Conservation (phyloP, 1,284 basidiomycete genomes). For the Papiliotrema fonsecae region DNA sequence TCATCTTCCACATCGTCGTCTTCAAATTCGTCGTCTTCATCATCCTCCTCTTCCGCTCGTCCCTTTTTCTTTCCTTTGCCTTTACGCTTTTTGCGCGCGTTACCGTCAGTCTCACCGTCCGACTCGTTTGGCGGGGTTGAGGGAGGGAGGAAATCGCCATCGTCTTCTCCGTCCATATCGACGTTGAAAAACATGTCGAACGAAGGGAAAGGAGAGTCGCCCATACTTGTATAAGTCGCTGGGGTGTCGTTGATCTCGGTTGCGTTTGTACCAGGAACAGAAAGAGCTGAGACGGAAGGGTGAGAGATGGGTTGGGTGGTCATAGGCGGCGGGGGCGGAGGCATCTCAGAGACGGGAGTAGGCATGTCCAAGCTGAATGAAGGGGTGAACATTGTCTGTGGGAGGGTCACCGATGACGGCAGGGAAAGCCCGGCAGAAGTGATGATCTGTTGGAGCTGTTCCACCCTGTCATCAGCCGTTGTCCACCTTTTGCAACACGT, state of each 20-base stretch:
- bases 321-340: background rate
- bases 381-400: background rate
- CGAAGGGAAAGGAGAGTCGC: slow-evolving; percentile 5
- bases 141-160: slow-evolving; percentile 32
- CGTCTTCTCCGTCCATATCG: slow-evolving; percentile 28
- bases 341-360: too few species aligned
- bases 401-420: slow-evolving; percentile 4
- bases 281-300: background rate
- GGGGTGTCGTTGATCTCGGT: background rate
- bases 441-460: slow-evolving; percentile 15
- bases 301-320: background rate
- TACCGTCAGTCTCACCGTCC: slow-evolving; percentile 14
- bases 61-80: background rate
- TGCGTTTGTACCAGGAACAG: background rate
- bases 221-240: background rate
- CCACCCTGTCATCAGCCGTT: slow-evolving; percentile 14
- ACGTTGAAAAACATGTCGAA: slow-evolving; percentile 27
- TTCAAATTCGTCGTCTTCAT: slow-evolving; percentile 25
- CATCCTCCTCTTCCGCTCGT: slow-evolving; percentile 13
- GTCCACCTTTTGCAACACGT: background rate
- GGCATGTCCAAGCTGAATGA: background rate
- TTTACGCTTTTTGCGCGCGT: too few species aligned
- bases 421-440: slow-evolving; percentile 13
- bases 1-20: slow-evolving; percentile 31
- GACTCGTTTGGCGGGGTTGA: slow-evolving; percentile 23